A percentile compares a stretch with the other conserved stretches of the same genome.
Conservation (phyloP, 2,329 filamentous ascomycete genomes). For the Orbilia javanica region DNA sequence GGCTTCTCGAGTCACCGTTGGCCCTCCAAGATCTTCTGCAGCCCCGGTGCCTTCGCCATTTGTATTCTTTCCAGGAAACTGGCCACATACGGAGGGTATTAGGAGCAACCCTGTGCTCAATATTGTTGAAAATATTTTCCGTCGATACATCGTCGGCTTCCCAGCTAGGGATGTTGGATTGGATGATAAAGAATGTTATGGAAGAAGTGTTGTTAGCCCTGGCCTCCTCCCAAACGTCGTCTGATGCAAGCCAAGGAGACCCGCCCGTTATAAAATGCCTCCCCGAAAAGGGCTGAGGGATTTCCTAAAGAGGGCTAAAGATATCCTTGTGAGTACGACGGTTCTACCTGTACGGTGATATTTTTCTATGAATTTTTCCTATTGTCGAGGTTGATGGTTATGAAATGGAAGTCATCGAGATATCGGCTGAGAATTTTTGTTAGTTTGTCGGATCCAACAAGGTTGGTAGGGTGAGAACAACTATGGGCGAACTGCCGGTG, state of each 20-base stretch:
- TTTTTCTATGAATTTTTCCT: slow-evolving; percentile 14
- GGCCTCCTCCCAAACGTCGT: slow-evolving; percentile 22
- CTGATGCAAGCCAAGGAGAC: slow-evolving; percentile 45
- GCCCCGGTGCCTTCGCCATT: slow-evolving; percentile 2
- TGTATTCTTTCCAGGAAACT: slow-evolving; percentile 46
- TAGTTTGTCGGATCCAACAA: slow-evolving; percentile 12
- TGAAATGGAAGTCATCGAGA: slow-evolving; percentile 32
- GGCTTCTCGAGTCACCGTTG: neutral
- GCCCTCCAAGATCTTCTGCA: neutral
- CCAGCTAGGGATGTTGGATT: slow-evolving; percentile 33
- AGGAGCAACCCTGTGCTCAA: slow-evolving; percentile 19
- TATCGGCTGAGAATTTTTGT: slow-evolving; percentile 28
- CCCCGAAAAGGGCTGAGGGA: slow-evolving; percentile 36
- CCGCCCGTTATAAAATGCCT: slow-evolving; percentile 35
- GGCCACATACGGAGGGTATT: slow-evolving; percentile 19
- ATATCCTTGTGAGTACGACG: slow-evolving; percentile 4
- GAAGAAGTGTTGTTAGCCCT: slow-evolving; percentile 50
- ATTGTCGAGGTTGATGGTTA: slow-evolving; percentile 18
- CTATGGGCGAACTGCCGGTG: slow-evolving; percentile 48
- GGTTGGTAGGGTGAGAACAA: slow-evolving; percentile 16
- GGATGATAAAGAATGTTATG: slow-evolving; percentile 15
- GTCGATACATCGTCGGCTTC: slow-evolving; percentile 44
- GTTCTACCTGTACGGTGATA: slow-evolving; percentile 25
- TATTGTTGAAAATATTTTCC: slow-evolving; percentile 49
- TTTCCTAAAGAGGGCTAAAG: slow-evolving; percentile 28